Evolutionary conservation across 176 grass and related monocot genomes (phyloP).

Genomic region (Oryza rufipogon): DNA sequence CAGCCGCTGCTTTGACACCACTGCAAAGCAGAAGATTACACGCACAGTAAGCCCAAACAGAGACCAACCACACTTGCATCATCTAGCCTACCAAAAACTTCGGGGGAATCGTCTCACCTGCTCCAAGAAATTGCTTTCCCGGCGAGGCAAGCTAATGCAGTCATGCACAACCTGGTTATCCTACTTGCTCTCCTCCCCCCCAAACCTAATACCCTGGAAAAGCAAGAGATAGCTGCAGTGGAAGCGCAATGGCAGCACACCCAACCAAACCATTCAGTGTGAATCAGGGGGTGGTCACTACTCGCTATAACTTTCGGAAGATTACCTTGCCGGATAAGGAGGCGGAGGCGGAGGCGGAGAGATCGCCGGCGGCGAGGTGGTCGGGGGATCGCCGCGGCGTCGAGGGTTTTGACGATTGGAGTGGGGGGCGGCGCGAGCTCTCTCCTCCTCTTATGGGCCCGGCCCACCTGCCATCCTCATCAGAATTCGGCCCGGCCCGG

Average conservation of each 20-base stretch:
- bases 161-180: constrained; percentile 40
- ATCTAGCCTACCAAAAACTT: not conserved
- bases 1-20: constrained; percentile 11
- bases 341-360: not conserved
- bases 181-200: not conserved
- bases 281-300: not conserved
- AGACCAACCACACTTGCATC: not conserved
- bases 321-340: not conserved
- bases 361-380: not conserved
- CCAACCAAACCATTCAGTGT: not conserved
- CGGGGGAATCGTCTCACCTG: constrained; percentile 16
- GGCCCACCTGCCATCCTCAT: not conserved
- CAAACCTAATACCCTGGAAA: not conserved
- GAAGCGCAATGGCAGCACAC: not conserved
- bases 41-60: not conserved
- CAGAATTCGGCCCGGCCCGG: not conserved
- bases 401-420: not conserved
- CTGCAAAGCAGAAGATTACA: constrained; percentile 31
- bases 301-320: not conserved
- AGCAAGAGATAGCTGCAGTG: not conserved
- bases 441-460: not conserved
- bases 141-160: constrained; percentile 34
- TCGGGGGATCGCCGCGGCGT: not conserved
- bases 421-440: not conserved
- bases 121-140: constrained; percentile 39